Base-by-base conservation (phyloP, 1,284 basidiomycete species). In the Rhizopogon hawkerae region DNA sequence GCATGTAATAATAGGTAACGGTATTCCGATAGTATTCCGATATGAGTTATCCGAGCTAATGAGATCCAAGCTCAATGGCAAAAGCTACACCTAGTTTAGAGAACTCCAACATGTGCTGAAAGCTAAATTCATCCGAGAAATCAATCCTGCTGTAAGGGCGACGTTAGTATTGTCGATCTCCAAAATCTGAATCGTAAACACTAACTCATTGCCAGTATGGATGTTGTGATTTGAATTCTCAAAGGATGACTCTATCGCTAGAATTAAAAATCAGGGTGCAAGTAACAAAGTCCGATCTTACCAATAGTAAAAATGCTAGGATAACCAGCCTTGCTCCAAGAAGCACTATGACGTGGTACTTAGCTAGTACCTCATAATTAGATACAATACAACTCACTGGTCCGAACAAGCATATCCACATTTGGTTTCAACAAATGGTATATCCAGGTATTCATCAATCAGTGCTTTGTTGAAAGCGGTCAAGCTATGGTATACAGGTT, bases 331-430 rank as follows among this genome's bases (percentile, higher is more conserved):
- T 88, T 91, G 53, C 68, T 70, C 87, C 89, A 94, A 37, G 87
- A 89, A 53, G 90, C 87, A 60, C 85, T 88, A 44, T 58, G 54
- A 54, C 42, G 51, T 39, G 42, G 42, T 48, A 49, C 54, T 64
- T 29, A 57, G 67, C 63, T 60, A 39, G 56, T 56, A 57, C 58
- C 21, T 61, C 52, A 53, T 52, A 52, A 57, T 46, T 53, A 57
- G 36, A 58, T 37, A 58, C 36, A 54, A 35, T 49, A 59, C 57
- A 59, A 54, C 74, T 58, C 67, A 89, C 85, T 90, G 87, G 65
- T 98, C 95, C 54, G 87, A 91, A 72, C 92, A 97, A 14, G 92
- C 93, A 64, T 98, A 98, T 29, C 93, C 92, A 67, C 93, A 94
- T 73, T 88, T 73, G 46, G 88, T 90, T 70, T 85, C 78, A 18